Base-by-base conservation (phyloP, 1,284 basidiomycete genomes). In the Caloboletus inedulis region DNA sequence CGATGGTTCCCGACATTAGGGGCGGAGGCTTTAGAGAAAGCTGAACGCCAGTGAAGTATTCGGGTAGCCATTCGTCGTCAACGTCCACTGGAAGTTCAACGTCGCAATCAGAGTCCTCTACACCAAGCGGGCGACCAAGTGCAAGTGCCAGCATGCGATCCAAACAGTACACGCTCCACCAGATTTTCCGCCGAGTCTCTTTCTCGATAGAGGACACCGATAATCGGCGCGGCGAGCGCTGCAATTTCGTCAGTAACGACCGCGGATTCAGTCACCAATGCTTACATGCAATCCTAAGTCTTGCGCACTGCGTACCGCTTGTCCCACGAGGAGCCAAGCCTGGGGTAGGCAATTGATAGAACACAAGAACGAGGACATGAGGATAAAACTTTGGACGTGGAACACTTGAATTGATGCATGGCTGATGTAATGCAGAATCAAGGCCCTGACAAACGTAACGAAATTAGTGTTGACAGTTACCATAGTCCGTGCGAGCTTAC, bases 131-230 rank as follows among this genome's bases (percentile, higher is more conserved):
- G 9, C 91, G 81, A 40, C 91, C 91, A 9, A 94, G 77, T 13
- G 91, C 86, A 50, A 94, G 80, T 19, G 92, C 92, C 27, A 94
- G 83, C 87, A 94, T 91, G 49, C 91, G 85, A 69, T 94, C 92
- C 27, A 94, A 75, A 16, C 85, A 85, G 63, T 94, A 94, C 25
- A 93, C 87, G 34, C 88, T 85, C 90, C 91, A 94, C 90, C 92
- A 94, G 43, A 92, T 86, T 70, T 93, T 90, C 48, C 87, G 77
- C 31, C 91, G 83, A 0, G 90, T 90, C 71, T 94, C 91, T 71
- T 92, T 93, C 68, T 94, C 89, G 40, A 89, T 80, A 36, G 86
- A 76, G 25, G 81, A 73, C 39, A 92, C 75, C 14, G 77, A 69
- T 52, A 93, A 77, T 41, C 89, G 81, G 47, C 86, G 81, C 8